These are phyloP conservation scores for Leucocoprinus leucothites DNA, from an alignment of 768 basidiomycete species.

Conservation along the genomic window DNA sequence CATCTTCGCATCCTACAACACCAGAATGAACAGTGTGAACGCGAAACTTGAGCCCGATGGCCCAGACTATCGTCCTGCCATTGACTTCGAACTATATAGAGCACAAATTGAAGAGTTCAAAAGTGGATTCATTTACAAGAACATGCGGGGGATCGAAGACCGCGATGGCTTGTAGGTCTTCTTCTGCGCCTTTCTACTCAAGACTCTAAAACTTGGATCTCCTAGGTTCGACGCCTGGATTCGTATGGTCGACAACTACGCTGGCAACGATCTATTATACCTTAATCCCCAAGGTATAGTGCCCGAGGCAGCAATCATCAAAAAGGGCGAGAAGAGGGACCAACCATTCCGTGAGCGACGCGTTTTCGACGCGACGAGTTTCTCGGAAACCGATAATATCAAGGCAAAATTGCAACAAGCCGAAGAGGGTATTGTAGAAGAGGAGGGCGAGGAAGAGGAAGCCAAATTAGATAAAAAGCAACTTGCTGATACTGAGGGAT, in stretches of 20 bases:
- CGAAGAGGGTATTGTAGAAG: conserved; percentile 38
- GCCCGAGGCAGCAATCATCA: conserved; percentile 66
- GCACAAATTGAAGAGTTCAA: conserved; percentile 81
- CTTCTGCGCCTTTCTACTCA: background rate
- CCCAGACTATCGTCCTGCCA: conserved; percentile 63
- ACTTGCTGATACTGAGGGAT: conserved; percentile 55
- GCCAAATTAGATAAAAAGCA: conserved; percentile 33
- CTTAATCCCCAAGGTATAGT: conserved; percentile 77
- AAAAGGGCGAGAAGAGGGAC: conserved; percentile 50
- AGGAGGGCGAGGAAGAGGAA: conserved; percentile 36
- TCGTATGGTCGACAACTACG: conserved; percentile 68
- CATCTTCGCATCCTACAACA: conserved; percentile 77
- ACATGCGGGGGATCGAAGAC: conserved; percentile 84
- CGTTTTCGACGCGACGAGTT: conserved; percentile 63
- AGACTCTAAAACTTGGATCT: background rate
- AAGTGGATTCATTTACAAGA: conserved; percentile 78
- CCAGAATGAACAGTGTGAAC: conserved; percentile 45
- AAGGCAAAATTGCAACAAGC: conserved; percentile 30
- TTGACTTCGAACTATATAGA: conserved; percentile 69
- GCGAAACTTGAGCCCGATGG: conserved; percentile 51
- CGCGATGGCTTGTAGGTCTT: conserved; percentile 64
- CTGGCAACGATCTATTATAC: conserved; percentile 75
- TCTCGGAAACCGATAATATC: conserved; percentile 30
- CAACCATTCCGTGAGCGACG: conserved; percentile 69
- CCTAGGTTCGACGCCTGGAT: conserved; percentile 84